Percentiles rank a stretch among this genome's conserved stretches.
Conservation (phyloP, 2,329 filamentous ascomycete genomes). For the Nemania sp. region DNA sequence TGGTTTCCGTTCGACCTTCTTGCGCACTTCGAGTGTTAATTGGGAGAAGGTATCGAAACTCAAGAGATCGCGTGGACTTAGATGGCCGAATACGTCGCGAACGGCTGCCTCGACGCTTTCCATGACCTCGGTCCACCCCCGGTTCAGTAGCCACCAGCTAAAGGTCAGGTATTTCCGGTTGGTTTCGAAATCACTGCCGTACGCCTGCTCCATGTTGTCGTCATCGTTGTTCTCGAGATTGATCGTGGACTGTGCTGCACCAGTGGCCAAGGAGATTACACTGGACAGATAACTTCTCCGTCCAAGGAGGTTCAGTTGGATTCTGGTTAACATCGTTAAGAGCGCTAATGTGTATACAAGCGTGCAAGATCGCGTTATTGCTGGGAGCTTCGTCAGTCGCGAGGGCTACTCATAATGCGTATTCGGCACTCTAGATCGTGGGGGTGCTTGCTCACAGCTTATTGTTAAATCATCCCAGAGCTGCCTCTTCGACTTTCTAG, state of each 20-base stretch:
- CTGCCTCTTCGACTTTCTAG: constrained; percentile 81
- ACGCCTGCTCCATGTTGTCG: constrained; percentile 76
- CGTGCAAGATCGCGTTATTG: constrained; percentile 88
- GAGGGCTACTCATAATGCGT: neutral
- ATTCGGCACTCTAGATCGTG: neutral
- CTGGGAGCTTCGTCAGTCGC: constrained; percentile 48
- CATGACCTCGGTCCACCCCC: constrained; percentile 83
- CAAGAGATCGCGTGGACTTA: constrained; percentile 88
- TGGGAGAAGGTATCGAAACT: constrained; percentile 79
- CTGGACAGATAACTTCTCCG: constrained; percentile 94
- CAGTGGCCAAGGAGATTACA: constrained; percentile 86
- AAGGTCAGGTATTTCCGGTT: constrained; percentile 95
- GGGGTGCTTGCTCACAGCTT: constrained; percentile 68
- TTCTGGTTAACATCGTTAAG: constrained; percentile 86
- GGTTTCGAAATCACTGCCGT: constrained; percentile 93
- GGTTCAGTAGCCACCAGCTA: constrained; percentile 96
- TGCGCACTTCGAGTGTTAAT: constrained; percentile 80
- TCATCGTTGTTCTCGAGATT: constrained; percentile 93
- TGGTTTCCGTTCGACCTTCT: constrained; percentile 72
- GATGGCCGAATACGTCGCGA: constrained; percentile 81
- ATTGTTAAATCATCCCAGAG: constrained; percentile 98
- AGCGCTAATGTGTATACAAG: constrained; percentile 89
- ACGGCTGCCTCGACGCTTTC: constrained; percentile 83
- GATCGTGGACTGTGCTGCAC: constrained; percentile 73
- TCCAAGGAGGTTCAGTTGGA: constrained; percentile 95